Conservation (phyloP, 768 basidiomycete genomes). For the Boletus rufocinnamomeus region DNA sequence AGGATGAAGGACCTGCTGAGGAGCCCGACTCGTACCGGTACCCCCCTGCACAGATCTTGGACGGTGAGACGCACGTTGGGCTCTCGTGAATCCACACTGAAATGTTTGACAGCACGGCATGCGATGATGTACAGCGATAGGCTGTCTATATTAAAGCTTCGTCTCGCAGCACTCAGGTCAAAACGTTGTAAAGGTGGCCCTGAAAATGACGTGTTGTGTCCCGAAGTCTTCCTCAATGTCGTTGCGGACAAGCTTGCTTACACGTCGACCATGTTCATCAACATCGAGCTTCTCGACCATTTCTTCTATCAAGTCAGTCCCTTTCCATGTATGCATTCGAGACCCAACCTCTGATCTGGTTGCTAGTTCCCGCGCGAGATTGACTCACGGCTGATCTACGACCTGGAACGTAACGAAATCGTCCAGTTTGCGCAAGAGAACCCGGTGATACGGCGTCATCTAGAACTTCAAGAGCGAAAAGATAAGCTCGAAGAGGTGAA, state of each 20-base stretch:
- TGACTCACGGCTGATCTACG: conserved; percentile 89
- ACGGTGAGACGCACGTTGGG: conserved; percentile 58
- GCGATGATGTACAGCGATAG: conserved; percentile 88
- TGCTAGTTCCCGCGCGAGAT: conserved; percentile 94
- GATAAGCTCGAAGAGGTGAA: conserved; percentile 93
- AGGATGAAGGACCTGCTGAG: conserved; percentile 38
- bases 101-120: conserved; percentile 67
- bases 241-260: conserved; percentile 96
- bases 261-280: conserved; percentile 98
- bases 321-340: not conserved
- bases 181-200: conserved; percentile 88
- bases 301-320: conserved; percentile 92
- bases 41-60: conserved; percentile 86
- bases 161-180: conserved; percentile 83
- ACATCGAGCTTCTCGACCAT: conserved; percentile 95
- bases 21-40: conserved; percentile 82
- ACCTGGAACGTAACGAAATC: conserved; percentile 90
- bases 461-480: conserved; percentile 95
- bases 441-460: conserved; percentile 79
- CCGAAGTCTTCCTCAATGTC: conserved; percentile 94
- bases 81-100: conserved; percentile 9
- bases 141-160: conserved; percentile 78
- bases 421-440: conserved; percentile 94
- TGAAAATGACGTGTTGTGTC: conserved; percentile 87
- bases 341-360: not conserved